Base-by-base conservation (phyloP, 805 yeast genomes). In the Ogataea parapolymorpha region DNA sequence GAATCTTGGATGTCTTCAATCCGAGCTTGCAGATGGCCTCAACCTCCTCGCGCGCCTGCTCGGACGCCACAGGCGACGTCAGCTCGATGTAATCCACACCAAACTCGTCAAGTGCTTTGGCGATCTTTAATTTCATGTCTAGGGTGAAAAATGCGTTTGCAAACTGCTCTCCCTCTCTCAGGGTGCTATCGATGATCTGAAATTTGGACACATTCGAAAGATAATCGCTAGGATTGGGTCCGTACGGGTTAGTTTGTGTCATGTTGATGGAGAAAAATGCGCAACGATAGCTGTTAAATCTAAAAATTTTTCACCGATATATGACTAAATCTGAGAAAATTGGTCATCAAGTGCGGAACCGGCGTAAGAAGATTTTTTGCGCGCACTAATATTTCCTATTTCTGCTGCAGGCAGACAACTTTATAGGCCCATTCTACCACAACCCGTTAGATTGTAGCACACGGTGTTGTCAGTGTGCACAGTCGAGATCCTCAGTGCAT, bases 21-120 rank as follows among this genome's bases (percentile, higher is more conserved):
- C 98, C 98, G 54, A 93, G 76, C 74, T 93, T 91, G 77, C 98
- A 93, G 55, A 91, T 91, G 44, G 98, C 97, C 72, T 93, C 98
- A 74, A 98, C 91, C 67, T 91, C 99, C 46, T 63, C 68, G 63
- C 93, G 79, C 45, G 90, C 79, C 72, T 91, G 98, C 66, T 91
- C 98, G 44, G 93, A 82, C 30, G 99, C 98, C 46, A 95, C 97
- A 10, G 99, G 99, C 5, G 97, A 89, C 13, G 99, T 91, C 63
- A 91, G 75, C 70, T 91, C 99, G 51, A 91, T 93, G 72, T 93
- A 91, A 70, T 91, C 99, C 36, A 90, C 99, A 55, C 99, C 99
- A 60, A 91, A 91, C 58, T 90, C 97, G 66, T 91, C 97, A 45
- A 91, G 72, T 4, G 98, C 98, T 72, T 81, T 89, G 57, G 99